phyloP scores from a whole-genome alignment of 768 basidiomycete species.

The Obba rivulosa region DNA sequence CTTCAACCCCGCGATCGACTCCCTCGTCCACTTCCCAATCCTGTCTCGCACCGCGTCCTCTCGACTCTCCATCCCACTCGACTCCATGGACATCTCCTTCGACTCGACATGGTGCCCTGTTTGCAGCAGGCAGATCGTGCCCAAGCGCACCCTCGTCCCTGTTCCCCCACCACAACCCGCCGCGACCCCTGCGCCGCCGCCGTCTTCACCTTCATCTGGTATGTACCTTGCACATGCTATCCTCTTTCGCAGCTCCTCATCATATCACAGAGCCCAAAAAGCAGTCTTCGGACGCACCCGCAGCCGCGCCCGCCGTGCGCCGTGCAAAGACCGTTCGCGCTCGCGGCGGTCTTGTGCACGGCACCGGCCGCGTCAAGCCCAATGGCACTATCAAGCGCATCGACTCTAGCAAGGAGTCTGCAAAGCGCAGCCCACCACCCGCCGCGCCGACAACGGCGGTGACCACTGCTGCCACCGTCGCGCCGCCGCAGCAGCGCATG shows the following conservation, averaged over 20 bases:
- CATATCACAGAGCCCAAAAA: constrained; percentile 24
- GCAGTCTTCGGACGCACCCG: constrained; percentile 18
- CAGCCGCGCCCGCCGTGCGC: constrained; percentile 18
- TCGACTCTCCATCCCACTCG: constrained; percentile 14
- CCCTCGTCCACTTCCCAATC: constrained; percentile 12
- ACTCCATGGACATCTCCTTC: constrained; percentile 28
- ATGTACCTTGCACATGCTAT: constrained; percentile 17
- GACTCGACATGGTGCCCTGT: constrained; percentile 79
- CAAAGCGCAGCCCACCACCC: constrained; percentile 17
- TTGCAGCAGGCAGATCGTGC: constrained; percentile 74
- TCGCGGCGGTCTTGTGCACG: constrained; percentile 52
- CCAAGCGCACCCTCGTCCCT: constrained; percentile 61
- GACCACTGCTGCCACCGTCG: not conserved
- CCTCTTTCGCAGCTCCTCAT: constrained; percentile 9
- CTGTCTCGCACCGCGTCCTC: constrained; percentile 3
- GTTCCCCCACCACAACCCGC: constrained; percentile 25
- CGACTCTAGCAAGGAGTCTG: constrained; percentile 17
- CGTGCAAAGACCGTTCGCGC: constrained; percentile 32
- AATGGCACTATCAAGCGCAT: constrained; percentile 49
- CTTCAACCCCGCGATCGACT: not conserved
- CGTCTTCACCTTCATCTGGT: constrained; percentile 37
- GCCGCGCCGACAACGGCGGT: constrained; percentile 11
- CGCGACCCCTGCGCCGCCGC: constrained; percentile 32
- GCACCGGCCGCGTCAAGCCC: constrained; percentile 58
- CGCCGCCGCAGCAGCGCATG: constrained; percentile 32